These are phyloP conservation scores for Ceratocystis cacaofunesta DNA, from an alignment of 2,329 filamentous ascomycete genomes.

Conservation along the genomic window DNA sequence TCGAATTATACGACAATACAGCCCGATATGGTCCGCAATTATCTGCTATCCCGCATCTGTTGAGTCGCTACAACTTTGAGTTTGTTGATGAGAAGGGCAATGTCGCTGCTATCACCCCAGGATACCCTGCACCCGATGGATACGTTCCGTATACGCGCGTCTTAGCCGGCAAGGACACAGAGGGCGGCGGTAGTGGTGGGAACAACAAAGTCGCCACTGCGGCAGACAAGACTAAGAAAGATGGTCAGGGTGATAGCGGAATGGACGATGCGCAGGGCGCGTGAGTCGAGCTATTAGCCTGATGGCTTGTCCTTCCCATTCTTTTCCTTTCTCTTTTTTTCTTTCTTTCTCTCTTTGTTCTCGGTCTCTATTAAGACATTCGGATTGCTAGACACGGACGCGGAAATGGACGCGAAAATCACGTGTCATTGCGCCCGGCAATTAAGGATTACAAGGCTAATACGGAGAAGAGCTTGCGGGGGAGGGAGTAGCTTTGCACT, in stretches of 20 bases:
- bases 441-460: too few relatives aligned
- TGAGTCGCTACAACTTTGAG: conserved; percentile 94
- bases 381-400: too few relatives aligned
- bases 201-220: not conserved
- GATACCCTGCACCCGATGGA: conserved; percentile 39
- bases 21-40: conserved; percentile 88
- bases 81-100: conserved; percentile 89
- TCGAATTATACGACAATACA: conserved; percentile 97
- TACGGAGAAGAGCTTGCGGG: not conserved
- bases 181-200: conserved; percentile 26
- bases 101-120: conserved; percentile 71
- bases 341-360: not conserved
- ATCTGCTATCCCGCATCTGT: conserved; percentile 85
- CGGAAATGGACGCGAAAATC: too few relatives aligned
- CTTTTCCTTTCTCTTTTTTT: not conserved
- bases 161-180: conserved; percentile 41
- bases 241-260: conserved; percentile 29
- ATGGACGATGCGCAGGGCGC: conserved; percentile 19
- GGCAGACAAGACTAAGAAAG: not conserved
- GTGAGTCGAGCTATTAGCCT: not conserved
- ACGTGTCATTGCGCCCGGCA: too few relatives aligned
- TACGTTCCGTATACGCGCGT: conserved; percentile 51
- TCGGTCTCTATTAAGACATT: too few relatives aligned
- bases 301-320: not conserved
- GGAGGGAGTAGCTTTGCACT: not conserved